Percentiles rank a stretch among this genome's conserved stretches.
These are phyloP conservation scores for Chrysoporthe puriensis DNA, from an alignment of 2,329 filamentous ascomycete species.

Conservation along the genomic window DNA sequence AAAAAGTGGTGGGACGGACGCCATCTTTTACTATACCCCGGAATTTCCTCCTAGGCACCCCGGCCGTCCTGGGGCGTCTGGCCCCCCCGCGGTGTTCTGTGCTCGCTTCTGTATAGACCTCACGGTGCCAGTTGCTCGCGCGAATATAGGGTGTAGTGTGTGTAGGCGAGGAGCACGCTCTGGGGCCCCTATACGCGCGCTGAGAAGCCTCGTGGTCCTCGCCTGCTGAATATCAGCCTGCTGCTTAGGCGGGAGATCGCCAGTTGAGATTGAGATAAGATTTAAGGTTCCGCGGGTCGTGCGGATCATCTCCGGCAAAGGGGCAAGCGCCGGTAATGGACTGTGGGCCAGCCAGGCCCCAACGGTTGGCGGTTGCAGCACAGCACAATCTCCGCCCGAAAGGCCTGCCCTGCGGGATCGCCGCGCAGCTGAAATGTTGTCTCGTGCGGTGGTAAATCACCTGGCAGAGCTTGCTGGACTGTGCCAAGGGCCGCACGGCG, in stretches of 20 bases:
- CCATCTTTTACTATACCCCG: slow-evolving; percentile 2
- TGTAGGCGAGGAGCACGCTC: background rate
- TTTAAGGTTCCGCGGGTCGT: background rate
- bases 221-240: background rate
- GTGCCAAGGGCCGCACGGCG: background rate
- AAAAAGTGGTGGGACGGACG: slow-evolving; percentile 3
- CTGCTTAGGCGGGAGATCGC: background rate
- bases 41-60: background rate
- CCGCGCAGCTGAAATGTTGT: background rate
- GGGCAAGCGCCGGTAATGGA: slow-evolving; percentile 5
- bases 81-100: background rate
- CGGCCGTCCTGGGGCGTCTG: too few relatives aligned
- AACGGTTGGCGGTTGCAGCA: background rate
- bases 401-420: background rate
- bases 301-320: background rate
- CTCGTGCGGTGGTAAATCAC: background rate
- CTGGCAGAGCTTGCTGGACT: background rate
- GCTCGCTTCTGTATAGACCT: slow-evolving; percentile 2
- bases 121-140: background rate
- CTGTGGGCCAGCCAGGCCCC: slow-evolving; percentile 1
- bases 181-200: too few relatives aligned
- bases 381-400: slow-evolving; percentile 1
- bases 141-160: background rate
- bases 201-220: background rate
- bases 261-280: slow-evolving; percentile 1